Evolutionary conservation across 164 flowering plant genomes (phyloP).

Genomic region (Tetrastigma voinierianum): DNA sequence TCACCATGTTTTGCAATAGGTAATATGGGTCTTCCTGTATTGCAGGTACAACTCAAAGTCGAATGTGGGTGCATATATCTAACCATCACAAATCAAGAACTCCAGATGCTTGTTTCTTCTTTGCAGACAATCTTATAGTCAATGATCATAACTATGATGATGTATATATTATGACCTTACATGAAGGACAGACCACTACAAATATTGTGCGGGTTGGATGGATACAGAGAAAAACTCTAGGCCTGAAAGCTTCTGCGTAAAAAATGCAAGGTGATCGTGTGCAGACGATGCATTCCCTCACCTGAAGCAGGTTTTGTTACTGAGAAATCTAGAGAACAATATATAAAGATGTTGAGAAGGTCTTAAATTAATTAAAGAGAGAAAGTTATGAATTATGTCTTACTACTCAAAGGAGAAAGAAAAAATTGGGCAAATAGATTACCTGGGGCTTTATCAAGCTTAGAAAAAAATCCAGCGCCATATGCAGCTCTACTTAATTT

Average conservation of each 20-base stretch:
- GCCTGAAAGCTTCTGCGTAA: conserved; percentile 27
- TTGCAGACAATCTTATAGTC: conserved; percentile 78
- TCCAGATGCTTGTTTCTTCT: conserved; percentile 99
- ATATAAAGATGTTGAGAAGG: conserved; percentile 71
- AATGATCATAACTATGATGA: conserved; percentile 71
- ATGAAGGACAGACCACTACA: conserved; percentile 31
- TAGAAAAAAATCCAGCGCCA: conserved; percentile 87
- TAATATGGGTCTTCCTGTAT: conserved; percentile 4
- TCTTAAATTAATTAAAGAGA: conserved; percentile 73
- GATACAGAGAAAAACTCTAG: conserved; percentile 53
- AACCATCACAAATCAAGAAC: conserved; percentile 66
- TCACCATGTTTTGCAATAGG: too few species aligned
- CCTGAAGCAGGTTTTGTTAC: conserved; percentile 38
- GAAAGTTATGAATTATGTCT: conserved; percentile 97
- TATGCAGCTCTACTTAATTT: conserved; percentile 97
- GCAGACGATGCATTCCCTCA: conserved; percentile 8
- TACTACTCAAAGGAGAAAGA: conserved; percentile 77
- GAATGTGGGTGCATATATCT: conserved; percentile 76
- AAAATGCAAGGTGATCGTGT: conserved; percentile 12
- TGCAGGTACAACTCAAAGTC: conserved; percentile 83
- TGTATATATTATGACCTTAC: conserved; percentile 67
- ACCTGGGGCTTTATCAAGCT: conserved; percentile 68
- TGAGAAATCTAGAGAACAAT: conserved; percentile 74
- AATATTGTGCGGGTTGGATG: conserved; percentile 78
- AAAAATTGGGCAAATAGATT: conserved; percentile 45